A percentile compares a stretch with the other conserved stretches of the same genome.
Conservation (phyloP, 331 rosid species). For the Rhamnella rubrinervis region DNA sequence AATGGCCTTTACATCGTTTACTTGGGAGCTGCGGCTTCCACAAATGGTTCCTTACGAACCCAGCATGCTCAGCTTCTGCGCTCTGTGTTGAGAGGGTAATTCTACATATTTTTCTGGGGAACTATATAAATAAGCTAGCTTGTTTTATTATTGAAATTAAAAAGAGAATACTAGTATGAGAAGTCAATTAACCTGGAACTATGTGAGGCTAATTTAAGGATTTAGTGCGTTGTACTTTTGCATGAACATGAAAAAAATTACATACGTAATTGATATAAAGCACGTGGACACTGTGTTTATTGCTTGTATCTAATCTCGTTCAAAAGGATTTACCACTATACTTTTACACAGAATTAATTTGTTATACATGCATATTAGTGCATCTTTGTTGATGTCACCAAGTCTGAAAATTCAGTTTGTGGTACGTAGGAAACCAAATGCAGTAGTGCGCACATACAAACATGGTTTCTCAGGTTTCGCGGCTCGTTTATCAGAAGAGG, state of each 20-base stretch:
- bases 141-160: not conserved
- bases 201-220: too few species aligned
- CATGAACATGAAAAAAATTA: too few species aligned
- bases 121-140: not conserved
- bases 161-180: not conserved
- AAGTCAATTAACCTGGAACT: too few species aligned
- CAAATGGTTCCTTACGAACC: slow-evolving; percentile 41
- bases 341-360: too few species aligned
- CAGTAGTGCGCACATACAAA: slow-evolving; percentile 57
- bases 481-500: slow-evolving; percentile 56
- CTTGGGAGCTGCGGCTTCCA: slow-evolving; percentile 69
- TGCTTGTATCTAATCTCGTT: too few species aligned
- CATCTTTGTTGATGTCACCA: too few species aligned
- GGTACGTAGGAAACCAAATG: slow-evolving; percentile 62
- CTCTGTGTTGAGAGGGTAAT: slow-evolving; percentile 48
- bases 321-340: too few species aligned
- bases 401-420: not conserved
- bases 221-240: too few species aligned
- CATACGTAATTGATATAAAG: too few species aligned
- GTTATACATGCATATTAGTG: not conserved
- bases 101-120: not conserved
- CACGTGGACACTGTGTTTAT: too few species aligned
- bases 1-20: slow-evolving; percentile 71
- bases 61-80: slow-evolving; percentile 54
- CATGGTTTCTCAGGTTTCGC: slow-evolving; percentile 92